Evolutionary conservation across 345 rosid genomes (phyloP).

Genomic region (Litchi chinensis): DNA sequence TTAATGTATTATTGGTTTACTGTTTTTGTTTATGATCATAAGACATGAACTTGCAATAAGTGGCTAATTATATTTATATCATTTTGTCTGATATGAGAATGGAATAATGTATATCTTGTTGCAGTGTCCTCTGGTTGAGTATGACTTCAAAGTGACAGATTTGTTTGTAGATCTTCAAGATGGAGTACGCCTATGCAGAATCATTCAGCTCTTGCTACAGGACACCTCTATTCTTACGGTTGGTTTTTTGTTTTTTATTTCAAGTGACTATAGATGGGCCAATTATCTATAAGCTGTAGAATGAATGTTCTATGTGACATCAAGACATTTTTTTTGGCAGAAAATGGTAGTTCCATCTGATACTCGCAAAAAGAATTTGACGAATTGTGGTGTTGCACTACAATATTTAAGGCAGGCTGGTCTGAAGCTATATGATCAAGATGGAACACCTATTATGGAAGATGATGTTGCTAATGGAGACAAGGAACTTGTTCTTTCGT

Average conservation of each 20-base stretch:
- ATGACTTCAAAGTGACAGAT: constrained; percentile 70
- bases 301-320: constrained; percentile 15
- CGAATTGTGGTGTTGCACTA: constrained; percentile 69
- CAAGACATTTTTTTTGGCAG: constrained; percentile 44
- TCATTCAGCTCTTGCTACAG: constrained; percentile 76
- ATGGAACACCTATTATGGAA: constrained; percentile 57
- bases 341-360: constrained; percentile 79
- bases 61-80: not conserved
- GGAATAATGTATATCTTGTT: constrained; percentile 11
- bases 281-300: not conserved
- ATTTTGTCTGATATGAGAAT: not conserved
- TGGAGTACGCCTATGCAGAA: constrained; percentile 88
- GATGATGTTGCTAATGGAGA: constrained; percentile 82
- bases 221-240: constrained; percentile 84
- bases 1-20: not conserved
- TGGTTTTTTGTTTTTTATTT: constrained; percentile 27
- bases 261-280: not conserved
- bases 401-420: constrained; percentile 68
- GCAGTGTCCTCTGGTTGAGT: constrained; percentile 75
- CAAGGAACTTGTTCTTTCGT: constrained; percentile 75
- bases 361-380: constrained; percentile 61
- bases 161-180: constrained; percentile 82
- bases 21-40: not conserved
- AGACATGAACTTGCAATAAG: not conserved
- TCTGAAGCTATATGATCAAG: constrained; percentile 67